These are phyloP conservation scores for Pseudogymnoascus verrucosus DNA, from an alignment of 2,329 filamentous ascomycete species.

Conservation along the genomic window DNA sequence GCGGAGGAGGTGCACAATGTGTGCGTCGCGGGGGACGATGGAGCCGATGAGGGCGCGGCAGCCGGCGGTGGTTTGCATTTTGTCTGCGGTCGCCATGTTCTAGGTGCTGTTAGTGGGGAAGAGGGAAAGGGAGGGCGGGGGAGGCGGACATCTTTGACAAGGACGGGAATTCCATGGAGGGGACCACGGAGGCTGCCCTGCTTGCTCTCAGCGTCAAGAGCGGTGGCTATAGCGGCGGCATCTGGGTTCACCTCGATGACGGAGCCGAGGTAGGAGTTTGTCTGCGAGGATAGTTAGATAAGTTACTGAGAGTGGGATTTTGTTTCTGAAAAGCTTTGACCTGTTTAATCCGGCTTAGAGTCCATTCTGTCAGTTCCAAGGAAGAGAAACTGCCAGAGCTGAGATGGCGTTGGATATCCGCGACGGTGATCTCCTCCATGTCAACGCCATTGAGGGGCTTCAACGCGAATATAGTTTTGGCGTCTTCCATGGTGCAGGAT, in stretches of 20 bases:
- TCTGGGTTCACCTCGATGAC: slow-evolving; percentile 23
- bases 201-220: slow-evolving; percentile 17
- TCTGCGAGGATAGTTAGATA: not conserved
- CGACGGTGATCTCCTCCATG: slow-evolving; percentile 7
- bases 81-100: slow-evolving; percentile 48
- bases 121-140: not conserved
- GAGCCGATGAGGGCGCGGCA: slow-evolving; percentile 47
- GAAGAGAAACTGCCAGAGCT: not conserved
- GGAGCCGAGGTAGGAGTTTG: slow-evolving; percentile 13
- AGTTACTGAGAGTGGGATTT: not conserved
- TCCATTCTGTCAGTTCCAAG: slow-evolving; percentile 6
- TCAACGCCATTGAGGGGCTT: slow-evolving; percentile 2
- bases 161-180: slow-evolving; percentile 48
- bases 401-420: slow-evolving; percentile 3
- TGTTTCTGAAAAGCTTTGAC: not conserved
- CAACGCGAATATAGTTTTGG: not conserved
- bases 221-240: slow-evolving; percentile 17
- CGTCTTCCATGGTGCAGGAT: not conserved
- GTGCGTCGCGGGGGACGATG: slow-evolving; percentile 44
- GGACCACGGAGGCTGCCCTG: slow-evolving; percentile 24
- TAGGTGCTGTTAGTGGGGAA: not conserved
- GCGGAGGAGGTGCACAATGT: slow-evolving; percentile 51
- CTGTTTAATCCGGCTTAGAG: not conserved
- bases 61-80: slow-evolving; percentile 50
- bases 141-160: slow-evolving; percentile 41